Evolutionary conservation across 345 rosid genomes (phyloP).

Genomic region (Gossypium stocksii): DNA sequence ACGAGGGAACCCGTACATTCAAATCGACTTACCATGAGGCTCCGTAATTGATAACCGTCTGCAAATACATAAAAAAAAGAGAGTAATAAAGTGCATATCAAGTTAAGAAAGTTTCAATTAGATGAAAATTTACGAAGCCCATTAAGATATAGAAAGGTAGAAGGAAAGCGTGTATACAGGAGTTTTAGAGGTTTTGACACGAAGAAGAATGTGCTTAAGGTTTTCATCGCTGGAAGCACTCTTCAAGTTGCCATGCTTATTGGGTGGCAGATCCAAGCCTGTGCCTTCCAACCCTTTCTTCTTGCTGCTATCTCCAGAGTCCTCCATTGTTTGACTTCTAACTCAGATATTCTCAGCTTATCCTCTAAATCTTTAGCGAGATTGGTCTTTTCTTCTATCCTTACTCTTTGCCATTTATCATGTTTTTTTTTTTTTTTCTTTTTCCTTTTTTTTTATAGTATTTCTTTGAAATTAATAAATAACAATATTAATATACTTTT

Average conservation of each 20-base stretch:
- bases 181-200: slow-evolving; percentile 44
- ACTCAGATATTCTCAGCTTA: not conserved
- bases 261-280: slow-evolving; percentile 29
- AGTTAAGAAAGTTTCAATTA: not conserved
- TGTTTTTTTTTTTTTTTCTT: no score
- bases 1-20: not conserved
- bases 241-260: slow-evolving; percentile 46
- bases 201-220: slow-evolving; percentile 36
- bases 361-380: not conserved
- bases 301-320: not conserved
- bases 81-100: not conserved
- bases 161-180: slow-evolving; percentile 28
- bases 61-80: slow-evolving; percentile 15
- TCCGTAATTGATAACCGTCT: slow-evolving; percentile 63
- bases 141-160: not conserved
- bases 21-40: slow-evolving; percentile 45
- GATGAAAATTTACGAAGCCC: not conserved
- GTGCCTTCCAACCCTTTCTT: slow-evolving; percentile 32
- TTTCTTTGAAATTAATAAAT: no score
- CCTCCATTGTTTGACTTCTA: slow-evolving; percentile 18
- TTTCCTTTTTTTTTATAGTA: no score
- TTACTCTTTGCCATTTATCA: no score
- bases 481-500: no score
- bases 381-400: not conserved
- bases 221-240: slow-evolving; percentile 45